phyloP scores from a whole-genome alignment of 2,329 filamentous ascomycete genomes.

The Colletotrichum brevisporum region DNA sequence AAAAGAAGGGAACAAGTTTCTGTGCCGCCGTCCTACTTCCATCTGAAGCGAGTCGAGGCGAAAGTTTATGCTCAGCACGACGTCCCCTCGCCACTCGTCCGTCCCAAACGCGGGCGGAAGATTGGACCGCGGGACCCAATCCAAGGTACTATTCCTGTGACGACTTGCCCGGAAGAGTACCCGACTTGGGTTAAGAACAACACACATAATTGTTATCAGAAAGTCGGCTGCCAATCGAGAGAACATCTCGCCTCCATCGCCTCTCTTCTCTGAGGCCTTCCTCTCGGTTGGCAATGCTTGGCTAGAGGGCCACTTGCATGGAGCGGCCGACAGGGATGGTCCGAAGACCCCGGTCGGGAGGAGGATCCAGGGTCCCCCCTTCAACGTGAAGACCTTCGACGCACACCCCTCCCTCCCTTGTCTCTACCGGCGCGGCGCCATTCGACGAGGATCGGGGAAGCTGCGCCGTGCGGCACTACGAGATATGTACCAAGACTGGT shows the following conservation, averaged over 20 bases:
- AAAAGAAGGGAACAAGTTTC: not conserved
- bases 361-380: constrained; percentile 7
- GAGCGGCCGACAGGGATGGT: not conserved
- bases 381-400: too few species aligned
- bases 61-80: constrained; percentile 11
- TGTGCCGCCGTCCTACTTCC: constrained; percentile 6
- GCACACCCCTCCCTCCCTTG: not conserved
- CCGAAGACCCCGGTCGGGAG: not conserved
- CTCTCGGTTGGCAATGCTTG: not conserved
- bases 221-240: too few species aligned
- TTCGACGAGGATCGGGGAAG: constrained; percentile 21
- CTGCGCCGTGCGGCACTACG: constrained; percentile 21
- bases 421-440: not conserved
- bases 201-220: too few species aligned
- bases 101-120: constrained; percentile 2
- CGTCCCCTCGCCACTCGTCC: not conserved
- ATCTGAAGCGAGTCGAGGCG: not conserved
- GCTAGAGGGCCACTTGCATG: constrained; percentile 17
- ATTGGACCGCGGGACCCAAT: not conserved
- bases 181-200: too few species aligned
- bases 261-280: too few species aligned
- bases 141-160: not conserved
- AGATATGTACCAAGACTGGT: not conserved
- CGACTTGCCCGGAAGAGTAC: not conserved
- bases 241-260: too few species aligned